A percentile compares a stretch with the other conserved stretches of the same genome.
phyloP scores from a whole-genome alignment of 2,329 filamentous ascomycete species.

The Trichothecium roseum region DNA sequence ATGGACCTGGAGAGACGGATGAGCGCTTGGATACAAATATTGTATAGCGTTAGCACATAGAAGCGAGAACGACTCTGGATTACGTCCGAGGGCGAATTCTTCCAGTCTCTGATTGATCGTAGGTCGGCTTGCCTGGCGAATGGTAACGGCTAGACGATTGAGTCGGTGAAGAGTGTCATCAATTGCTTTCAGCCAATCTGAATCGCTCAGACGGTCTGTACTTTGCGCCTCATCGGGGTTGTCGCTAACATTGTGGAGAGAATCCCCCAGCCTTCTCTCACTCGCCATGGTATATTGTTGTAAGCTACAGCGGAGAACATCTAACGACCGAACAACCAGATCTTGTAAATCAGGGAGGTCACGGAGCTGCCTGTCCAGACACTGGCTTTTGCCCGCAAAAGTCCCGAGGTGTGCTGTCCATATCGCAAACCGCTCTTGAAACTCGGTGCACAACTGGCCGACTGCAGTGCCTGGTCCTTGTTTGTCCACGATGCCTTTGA shows the following conservation, averaged over 20 bases:
- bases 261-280: too few relatives aligned
- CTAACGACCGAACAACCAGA: slow-evolving; percentile 2
- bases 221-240: too few relatives aligned
- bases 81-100: too few relatives aligned
- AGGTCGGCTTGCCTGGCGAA: slow-evolving; percentile 4
- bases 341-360: slow-evolving; percentile 5
- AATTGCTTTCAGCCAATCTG: background rate
- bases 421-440: slow-evolving; percentile 4
- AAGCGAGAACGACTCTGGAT: background rate
- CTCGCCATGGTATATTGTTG: background rate
- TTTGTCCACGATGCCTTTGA: too few relatives aligned
- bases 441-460: slow-evolving; percentile 3
- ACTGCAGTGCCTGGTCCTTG: background rate
- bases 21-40: background rate
- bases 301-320: slow-evolving; percentile 2
- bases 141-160: slow-evolving; percentile 3
- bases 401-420: slow-evolving; percentile 7
- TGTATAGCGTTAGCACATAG: background rate
- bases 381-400: slow-evolving; percentile 7
- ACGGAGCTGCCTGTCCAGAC: slow-evolving; percentile 5
- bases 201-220: too few relatives aligned
- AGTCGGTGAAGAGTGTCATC: slow-evolving; percentile 5
- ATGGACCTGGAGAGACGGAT: background rate
- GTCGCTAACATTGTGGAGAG: too few relatives aligned
- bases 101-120: too few relatives aligned